Conservation (phyloP, 2,329 filamentous ascomycete species). For the Xylariaceae sp. region DNA sequence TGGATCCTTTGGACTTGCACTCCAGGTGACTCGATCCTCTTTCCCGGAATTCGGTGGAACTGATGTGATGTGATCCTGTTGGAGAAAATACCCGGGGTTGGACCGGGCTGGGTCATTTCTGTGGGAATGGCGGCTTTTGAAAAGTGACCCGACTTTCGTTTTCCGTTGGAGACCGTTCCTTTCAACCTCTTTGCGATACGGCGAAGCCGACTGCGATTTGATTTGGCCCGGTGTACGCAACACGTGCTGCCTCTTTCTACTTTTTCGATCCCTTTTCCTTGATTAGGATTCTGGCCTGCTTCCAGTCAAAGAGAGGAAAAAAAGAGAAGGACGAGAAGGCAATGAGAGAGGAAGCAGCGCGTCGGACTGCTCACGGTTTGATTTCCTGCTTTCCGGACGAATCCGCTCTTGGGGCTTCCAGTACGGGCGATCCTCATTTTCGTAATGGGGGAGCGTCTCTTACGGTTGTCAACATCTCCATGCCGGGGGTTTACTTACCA, state of each 20-base stretch:
- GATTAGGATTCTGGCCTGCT: slow-evolving; percentile 13
- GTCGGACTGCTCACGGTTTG: too few species aligned
- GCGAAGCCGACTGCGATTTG: slow-evolving; percentile 5
- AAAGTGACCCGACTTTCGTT: slow-evolving; percentile 3
- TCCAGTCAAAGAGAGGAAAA: slow-evolving; percentile 6
- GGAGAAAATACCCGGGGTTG: slow-evolving; percentile 26
- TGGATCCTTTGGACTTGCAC: slow-evolving; percentile 16
- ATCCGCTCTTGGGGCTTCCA: not conserved
- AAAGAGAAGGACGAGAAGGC: slow-evolving; percentile 11
- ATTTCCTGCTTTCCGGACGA: not conserved
- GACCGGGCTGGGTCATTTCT: slow-evolving; percentile 19
- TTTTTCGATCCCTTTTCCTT: slow-evolving; percentile 1
- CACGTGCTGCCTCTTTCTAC: not conserved
- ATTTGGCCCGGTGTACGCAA: slow-evolving; percentile 4
- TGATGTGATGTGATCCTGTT: slow-evolving; percentile 17
- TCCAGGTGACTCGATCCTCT: slow-evolving; percentile 10
- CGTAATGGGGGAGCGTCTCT: not conserved
- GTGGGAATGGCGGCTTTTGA: slow-evolving; percentile 4
- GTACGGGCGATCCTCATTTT: slow-evolving; percentile 2
- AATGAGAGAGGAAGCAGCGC: not conserved
- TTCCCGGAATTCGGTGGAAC: slow-evolving; percentile 8
- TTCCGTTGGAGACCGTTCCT: slow-evolving; percentile 2
- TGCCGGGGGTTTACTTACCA: not conserved
- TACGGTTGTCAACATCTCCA: not conserved
- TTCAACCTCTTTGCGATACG: slow-evolving; percentile 5